Percentiles rank a stretch among this genome's conserved stretches.
Conservation (phyloP, 805 yeast species). For the Maudiozyma serrabonitensis region DNA sequence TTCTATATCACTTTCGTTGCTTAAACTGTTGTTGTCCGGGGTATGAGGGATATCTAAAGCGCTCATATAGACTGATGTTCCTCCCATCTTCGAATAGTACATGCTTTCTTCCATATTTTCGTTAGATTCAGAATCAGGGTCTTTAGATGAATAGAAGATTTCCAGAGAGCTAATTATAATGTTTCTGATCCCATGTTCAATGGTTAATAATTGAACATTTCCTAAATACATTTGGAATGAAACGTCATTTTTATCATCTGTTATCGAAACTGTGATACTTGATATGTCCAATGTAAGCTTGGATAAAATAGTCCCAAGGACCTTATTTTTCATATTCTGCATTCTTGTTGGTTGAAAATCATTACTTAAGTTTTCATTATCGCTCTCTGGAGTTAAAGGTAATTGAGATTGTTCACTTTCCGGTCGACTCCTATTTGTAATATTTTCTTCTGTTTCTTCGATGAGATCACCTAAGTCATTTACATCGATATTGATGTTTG, state of each 20-base stretch:
- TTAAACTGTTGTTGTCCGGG: not conserved
- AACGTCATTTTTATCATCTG: conserved; percentile 32
- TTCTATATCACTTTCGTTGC: not conserved
- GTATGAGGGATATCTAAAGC: conserved; percentile 42
- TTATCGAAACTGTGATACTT: conserved; percentile 38
- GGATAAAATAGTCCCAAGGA: conserved; percentile 59
- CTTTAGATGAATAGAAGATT: not conserved
- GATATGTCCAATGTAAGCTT: conserved; percentile 44
- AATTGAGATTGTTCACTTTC: not conserved
- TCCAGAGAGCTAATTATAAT: conserved; percentile 1
- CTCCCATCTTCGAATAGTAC: conserved; percentile 55
- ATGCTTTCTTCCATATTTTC: conserved; percentile 41
- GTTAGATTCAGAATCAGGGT: not conserved
- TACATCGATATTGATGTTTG: conserved; percentile 16
- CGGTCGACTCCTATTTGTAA: not conserved
- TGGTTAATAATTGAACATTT: conserved; percentile 4
- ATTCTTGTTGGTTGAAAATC: conserved; percentile 14
- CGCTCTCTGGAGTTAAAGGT: not conserved
- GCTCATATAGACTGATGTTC: conserved; percentile 73
- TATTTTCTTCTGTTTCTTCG: not conserved
- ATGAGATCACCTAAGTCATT: conserved; percentile 2
- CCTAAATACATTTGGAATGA: conserved; percentile 30
- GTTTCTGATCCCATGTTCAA: conserved; percentile 3
- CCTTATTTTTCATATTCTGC: conserved; percentile 50
- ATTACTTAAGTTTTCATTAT: not conserved